Conservation (phyloP, 1,284 basidiomycete species). For the Cystobasidiaceae sp. region DNA sequence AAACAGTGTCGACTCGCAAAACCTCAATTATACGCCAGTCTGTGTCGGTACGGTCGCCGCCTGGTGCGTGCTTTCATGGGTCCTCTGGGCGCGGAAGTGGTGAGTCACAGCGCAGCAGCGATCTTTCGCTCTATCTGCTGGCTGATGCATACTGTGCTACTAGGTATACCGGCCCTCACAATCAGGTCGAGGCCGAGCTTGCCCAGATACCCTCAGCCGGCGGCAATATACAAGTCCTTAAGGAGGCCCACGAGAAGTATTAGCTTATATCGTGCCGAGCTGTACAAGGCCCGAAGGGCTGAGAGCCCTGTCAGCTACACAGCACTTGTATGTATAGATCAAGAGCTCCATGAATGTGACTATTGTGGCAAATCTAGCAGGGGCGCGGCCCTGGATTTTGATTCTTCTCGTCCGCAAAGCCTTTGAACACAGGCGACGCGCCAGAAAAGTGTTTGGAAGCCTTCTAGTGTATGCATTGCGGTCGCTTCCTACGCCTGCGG, state of each 20-base stretch:
- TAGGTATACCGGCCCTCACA: conserved; percentile 1
- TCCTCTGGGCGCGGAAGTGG: conserved; percentile 61
- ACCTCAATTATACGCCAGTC: conserved; percentile 66
- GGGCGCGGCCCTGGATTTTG: no score
- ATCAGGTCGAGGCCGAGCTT: not conserved
- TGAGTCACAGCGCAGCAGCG: not conserved
- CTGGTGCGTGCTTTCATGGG: conserved; percentile 62
- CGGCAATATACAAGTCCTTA: not conserved
- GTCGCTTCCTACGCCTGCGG: no score
- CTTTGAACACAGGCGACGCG: no score
- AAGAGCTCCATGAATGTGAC: no score
- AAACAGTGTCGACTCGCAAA: conserved; percentile 60
- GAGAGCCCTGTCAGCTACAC: no score
- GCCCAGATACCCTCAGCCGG: not conserved
- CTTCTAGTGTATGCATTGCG: no score
- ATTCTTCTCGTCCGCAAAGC: no score
- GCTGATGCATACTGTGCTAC: not conserved
- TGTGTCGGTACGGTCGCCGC: conserved; percentile 63
- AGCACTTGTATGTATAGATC: no score
- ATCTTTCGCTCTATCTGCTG: not conserved
- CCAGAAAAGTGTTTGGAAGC: no score
- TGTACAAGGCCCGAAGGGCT: no score
- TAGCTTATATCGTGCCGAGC: no score
- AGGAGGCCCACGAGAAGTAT: not conserved
- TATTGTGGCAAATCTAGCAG: no score